Base-by-base conservation (phyloP, 108 stramenopile genomes). In the Nitzschia sp. region DNA sequence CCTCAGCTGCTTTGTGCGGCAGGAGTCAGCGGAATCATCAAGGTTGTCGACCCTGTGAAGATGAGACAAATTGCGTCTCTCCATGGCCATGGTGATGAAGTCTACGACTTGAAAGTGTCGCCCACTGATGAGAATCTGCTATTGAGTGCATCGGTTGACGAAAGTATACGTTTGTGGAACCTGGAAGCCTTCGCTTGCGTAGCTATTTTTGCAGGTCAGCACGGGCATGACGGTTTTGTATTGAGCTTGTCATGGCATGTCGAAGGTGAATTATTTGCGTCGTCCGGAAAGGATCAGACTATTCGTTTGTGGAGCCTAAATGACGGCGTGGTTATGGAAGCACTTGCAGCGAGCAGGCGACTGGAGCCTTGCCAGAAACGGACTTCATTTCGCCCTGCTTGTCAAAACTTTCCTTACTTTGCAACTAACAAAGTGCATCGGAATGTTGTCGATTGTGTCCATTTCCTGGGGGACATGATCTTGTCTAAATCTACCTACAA, bases 91-190 rank as follows among this genome's bases (percentile, higher is more conserved):
- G 88, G 85, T 19, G 77, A 85, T 66, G 75, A 81, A 27, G 69
- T 94, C 17, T 86, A 86, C 45, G 85, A 90, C 63, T 38, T 88
- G 55, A 78, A 80, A 68, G 72, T 72, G 63, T 72, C 75, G 57
- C 88, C 91, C 0, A 66, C 68, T 1, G 76, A 92, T 54, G 85
- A 86, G 57, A 72, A 63, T 59, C 61, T 93, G 0, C 46, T 94
- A 25, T 55, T 90, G 8, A 81, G 84, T 33, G 86, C 91, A n/a
- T 91, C 90, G 41, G 60, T 61, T 1, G 63, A 94, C 55, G 87
- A 91, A 54, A 80, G 76, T 21, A 53, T 93, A 9, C 79, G 94
- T 6, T 58, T 97, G 29, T 97, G 96, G 96, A 95, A 96, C 73
- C 27, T 95, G 16, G 65, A 68, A 30, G 67, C 74, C 21, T 74